Conservation (phyloP, 2,329 filamentous ascomycete species). For the Ceratocystis ficicola region DNA sequence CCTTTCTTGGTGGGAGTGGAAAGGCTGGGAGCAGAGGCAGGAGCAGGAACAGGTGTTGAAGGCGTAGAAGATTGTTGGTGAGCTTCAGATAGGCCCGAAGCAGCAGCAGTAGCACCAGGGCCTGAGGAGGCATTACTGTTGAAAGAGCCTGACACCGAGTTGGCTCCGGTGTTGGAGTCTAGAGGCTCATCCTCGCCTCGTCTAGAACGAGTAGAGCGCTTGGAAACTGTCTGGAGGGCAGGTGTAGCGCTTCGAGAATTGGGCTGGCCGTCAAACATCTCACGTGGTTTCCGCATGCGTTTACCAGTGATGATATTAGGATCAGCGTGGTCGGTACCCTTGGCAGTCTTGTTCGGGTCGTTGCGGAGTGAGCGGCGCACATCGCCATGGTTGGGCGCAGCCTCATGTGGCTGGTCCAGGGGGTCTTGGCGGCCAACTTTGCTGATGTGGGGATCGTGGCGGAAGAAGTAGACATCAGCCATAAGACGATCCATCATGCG, state of each 20-base stretch:
- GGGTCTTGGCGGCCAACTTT: constrained; percentile 50
- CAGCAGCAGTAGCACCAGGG: neutral
- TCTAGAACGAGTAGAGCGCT: constrained; percentile 24
- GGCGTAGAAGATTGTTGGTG: constrained; percentile 1
- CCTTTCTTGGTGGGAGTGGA: constrained; percentile 8
- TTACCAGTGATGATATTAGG: constrained; percentile 40
- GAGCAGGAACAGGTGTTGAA: constrained; percentile 6
- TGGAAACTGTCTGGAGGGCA: constrained; percentile 26
- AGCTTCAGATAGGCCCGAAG: neutral
- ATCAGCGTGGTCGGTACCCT: constrained; percentile 44
- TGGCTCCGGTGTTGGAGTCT: constrained; percentile 27
- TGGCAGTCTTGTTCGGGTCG: constrained; percentile 45
- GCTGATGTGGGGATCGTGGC: constrained; percentile 46
- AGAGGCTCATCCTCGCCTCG: constrained; percentile 29
- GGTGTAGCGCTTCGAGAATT: constrained; percentile 42
- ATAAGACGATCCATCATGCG: constrained; percentile 46
- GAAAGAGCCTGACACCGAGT: constrained; percentile 28
- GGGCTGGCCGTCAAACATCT: constrained; percentile 38
- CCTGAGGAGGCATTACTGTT: constrained; percentile 27
- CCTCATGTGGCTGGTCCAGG: constrained; percentile 33
- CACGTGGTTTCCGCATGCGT: constrained; percentile 41
- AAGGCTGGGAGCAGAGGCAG: neutral
- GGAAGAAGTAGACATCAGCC: constrained; percentile 48
- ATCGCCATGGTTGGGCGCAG: constrained; percentile 35
- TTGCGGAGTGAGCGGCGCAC: constrained; percentile 45